Evolutionary conservation across 1,139 yeast species (phyloP).

Genomic region (Blastobotrys apis): DNA sequence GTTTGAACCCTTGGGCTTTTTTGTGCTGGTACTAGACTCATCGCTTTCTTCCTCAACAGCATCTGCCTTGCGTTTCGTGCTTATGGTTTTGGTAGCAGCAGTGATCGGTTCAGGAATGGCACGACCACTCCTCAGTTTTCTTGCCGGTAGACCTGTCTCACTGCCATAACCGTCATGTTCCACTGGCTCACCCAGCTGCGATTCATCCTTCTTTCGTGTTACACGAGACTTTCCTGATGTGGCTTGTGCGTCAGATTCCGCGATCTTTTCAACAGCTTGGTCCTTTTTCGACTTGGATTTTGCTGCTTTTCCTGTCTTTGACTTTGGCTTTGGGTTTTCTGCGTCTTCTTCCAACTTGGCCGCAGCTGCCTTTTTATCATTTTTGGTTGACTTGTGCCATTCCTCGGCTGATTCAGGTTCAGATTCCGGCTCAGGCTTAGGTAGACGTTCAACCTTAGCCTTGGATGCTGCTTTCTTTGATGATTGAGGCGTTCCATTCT

Average conservation of each 20-base stretch:
- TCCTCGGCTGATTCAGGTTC: conserved; percentile 1
- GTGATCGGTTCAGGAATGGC: neutral
- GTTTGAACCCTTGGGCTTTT: conserved; percentile 1
- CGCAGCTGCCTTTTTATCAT: too few species aligned
- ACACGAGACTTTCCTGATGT: neutral
- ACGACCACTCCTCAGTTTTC: conserved; percentile 6
- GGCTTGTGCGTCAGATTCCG: neutral
- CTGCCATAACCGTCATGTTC: neutral
- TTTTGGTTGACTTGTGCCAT: too few species aligned
- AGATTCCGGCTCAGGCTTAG: neutral
- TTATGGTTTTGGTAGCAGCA: neutral
- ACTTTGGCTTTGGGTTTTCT: conserved; percentile 2
- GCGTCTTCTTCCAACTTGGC: neutral
- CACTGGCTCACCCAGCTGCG: neutral
- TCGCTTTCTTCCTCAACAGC: neutral
- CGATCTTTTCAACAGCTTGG: neutral
- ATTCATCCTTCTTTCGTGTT: neutral
- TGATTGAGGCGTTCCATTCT: too few species aligned
- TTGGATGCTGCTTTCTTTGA: too few species aligned
- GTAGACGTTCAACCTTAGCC: too few species aligned
- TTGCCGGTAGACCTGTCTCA: neutral
- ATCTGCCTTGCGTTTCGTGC: conserved; percentile 1
- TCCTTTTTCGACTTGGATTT: too few species aligned
- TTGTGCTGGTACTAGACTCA: neutral
- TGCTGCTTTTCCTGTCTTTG: neutral